phyloP scores from a whole-genome alignment of 768 basidiomycete genomes.

The Basidioascus undulatus region DNA sequence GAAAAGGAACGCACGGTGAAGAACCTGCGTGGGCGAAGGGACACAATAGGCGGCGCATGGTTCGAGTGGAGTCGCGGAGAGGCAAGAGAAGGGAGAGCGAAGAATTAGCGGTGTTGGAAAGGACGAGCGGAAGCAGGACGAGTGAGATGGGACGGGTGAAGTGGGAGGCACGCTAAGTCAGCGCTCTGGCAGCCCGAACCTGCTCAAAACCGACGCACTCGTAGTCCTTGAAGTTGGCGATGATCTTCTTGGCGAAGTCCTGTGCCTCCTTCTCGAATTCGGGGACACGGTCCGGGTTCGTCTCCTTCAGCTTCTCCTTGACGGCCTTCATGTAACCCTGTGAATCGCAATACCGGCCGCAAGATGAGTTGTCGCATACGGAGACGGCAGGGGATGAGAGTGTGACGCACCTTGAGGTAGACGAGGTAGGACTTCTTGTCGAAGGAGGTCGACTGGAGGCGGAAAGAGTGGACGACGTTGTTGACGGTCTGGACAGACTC shows the following conservation, averaged over 20 bases:
- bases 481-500: constrained; percentile 54
- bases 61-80: no score
- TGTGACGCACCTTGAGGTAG: constrained; percentile 46
- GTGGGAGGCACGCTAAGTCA: no score
- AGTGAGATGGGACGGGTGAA: not conserved
- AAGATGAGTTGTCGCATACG: not conserved
- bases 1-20: no score
- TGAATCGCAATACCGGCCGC: not conserved
- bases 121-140: not conserved
- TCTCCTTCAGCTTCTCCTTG: constrained; percentile 36
- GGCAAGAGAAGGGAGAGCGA: no score
- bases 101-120: no score
- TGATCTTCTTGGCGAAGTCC: constrained; percentile 62
- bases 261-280: constrained; percentile 62
- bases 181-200: no score
- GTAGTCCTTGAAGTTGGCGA: constrained; percentile 74
- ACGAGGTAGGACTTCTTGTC: constrained; percentile 71
- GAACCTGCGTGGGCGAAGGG: constrained; percentile 23
- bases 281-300: constrained; percentile 34
- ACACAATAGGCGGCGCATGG: constrained; percentile 26
- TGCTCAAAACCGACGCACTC: constrained; percentile 43
- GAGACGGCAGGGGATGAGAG: not conserved
- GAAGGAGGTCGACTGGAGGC: constrained; percentile 52
- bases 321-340: constrained; percentile 86
- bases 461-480: constrained; percentile 80